phyloP scores from a whole-genome alignment of 805 yeast genomes.

The Yueomyces sp. region DNA sequence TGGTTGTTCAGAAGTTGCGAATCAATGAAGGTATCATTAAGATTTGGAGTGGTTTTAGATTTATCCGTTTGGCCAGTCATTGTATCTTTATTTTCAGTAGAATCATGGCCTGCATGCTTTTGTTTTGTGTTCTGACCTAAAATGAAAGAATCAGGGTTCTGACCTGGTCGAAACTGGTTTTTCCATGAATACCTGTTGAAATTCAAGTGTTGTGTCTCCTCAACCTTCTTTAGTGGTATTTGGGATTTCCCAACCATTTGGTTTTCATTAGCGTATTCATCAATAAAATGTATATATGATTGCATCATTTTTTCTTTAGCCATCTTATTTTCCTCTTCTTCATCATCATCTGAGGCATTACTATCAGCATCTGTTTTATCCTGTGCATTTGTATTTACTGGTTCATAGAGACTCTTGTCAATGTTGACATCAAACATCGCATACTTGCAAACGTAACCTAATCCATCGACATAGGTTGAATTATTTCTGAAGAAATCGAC shows the following conservation, averaged over 20 bases:
- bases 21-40: constrained; percentile 5
- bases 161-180: constrained; percentile 22
- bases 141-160: constrained; percentile 14
- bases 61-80: not conserved
- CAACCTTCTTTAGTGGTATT: constrained; percentile 9
- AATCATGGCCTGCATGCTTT: not conserved
- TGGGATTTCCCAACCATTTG: constrained; percentile 25
- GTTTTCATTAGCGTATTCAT: constrained; percentile 52
- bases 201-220: not conserved
- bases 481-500: constrained; percentile 86
- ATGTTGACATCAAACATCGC: constrained; percentile 63
- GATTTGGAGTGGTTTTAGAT: not conserved
- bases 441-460: constrained; percentile 88
- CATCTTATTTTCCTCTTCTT: constrained; percentile 5
- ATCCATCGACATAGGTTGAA: constrained; percentile 82
- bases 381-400: not conserved
- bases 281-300: constrained; percentile 76
- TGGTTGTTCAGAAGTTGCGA: constrained; percentile 1
- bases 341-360: constrained; percentile 3
- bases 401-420: too few relatives aligned
- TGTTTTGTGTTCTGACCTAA: not conserved
- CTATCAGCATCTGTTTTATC: constrained; percentile 5
- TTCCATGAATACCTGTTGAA: constrained; percentile 21
- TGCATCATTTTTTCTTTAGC: constrained; percentile 80
- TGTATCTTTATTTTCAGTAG: not conserved